Evolutionary conservation across 495 filamentous ascomycete genomes (phyloP), one percentile per base, ranked within the genome.

Genomic region (Daldinia decipiens): DNA sequence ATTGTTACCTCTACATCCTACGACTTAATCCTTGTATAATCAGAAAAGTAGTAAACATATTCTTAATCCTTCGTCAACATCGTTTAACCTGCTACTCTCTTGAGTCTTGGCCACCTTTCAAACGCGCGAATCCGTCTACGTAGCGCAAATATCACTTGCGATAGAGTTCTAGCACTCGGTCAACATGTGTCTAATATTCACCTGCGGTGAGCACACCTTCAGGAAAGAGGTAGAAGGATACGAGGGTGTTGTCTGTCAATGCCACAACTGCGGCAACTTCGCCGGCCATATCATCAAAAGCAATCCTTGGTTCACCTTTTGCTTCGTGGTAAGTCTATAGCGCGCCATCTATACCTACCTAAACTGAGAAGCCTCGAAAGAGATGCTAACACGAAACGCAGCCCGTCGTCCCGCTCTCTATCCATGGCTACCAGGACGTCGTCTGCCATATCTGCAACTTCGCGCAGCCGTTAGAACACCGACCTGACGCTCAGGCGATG

Each of bases 301-400:
- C 45, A 80, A 86, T 56, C 84, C 85, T 0, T 87, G 85, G 84
- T 87, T 87, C 59, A 87, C 86, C 12, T 86, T 87, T 70, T 87
- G 86, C 76, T 87, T 87, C 66, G 63, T 87, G 36, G 83, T 84
- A 74, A 70, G 83, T 80, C 19, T 15, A 47, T 47, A 19, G 8
- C 43, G 19, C 1, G 43, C 17, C 2, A 4, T 21, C 43, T 47
- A 13, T 52, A 34, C 21, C 21, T 52, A 34, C 21, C 21, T 24
- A 24, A 24, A 34, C 38, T 64, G 13, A n/a, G 21, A 58, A 29
- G 5, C 0, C 0, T 40, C 17, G 1, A n/a, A 27, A 12, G 5
- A 45, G 21, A 52, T 59, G 32, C 68, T 77, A 60, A 78, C 52
- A 11, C 29, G 19, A n/a, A 32, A 11, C 1, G 32, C 45, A 85